Evolutionary conservation across 768 basidiomycete species (phyloP), one percentile per base, ranked within the genome.

Genomic region (Fibroporia radiculosa): DNA sequence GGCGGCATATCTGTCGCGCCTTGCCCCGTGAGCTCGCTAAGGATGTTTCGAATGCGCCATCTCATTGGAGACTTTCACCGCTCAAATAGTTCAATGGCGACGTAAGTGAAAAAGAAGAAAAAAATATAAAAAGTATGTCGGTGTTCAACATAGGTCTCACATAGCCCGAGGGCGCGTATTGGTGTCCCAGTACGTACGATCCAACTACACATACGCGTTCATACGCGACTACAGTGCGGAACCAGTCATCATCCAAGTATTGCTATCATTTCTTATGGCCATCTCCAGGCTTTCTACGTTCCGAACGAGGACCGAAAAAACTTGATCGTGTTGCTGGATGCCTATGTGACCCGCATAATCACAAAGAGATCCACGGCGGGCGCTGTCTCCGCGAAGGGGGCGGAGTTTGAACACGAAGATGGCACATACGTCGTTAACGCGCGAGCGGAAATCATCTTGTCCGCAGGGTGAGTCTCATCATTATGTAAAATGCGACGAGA

Each of bases 391-490:
- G 77, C 76, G 0, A 67, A 62, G 3, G 73, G 73, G 5, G 69
- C 79, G 11, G 69, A 68, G 42, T 79, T 77, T 56, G 52, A 64
- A 16, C 37, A 61, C 31, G 52, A 52, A 4, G 63, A 50, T 18
- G 47, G 48, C 11, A 53, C 36, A 4, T 64, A 68, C 46, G 46
- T 58, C 3, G 70, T 70, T 24, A 56, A 62, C 23, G 73, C 71
- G 11, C 58, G 54, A 36, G 69, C 68, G 43, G 78, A 80, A 57
- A 75, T 79, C 24, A 69, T 80, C 39, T 13, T 59, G 4, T 44
- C 54, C 13, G 42, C 54, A 1, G 54, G 54, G 54, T 55, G 14
- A 12, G 46, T 36, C 3, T n/a, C n/a, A n/a, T n/a, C n/a, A n/a
- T n/a, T n/a, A n/a, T n/a, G n/a, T n/a, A n/a, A n/a, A n/a, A n/a